Base-by-base conservation (phyloP, 2,329 filamentous ascomycete genomes). In the Fusarium equiseti region DNA sequence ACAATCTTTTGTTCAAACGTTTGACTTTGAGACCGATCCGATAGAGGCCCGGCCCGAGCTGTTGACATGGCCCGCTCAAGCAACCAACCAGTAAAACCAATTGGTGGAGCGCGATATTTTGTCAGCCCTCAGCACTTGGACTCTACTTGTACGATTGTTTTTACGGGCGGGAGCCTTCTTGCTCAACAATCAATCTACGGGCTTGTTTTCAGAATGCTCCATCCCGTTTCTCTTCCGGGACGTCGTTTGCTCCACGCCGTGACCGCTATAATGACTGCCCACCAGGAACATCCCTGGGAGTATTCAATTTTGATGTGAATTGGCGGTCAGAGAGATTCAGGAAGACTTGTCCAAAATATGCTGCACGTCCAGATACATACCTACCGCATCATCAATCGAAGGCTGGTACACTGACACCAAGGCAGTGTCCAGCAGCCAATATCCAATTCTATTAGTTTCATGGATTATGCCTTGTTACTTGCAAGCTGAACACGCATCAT, bases 251-350 rank as follows among this genome's bases (percentile, higher is more conserved):
- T 71, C 68, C 73, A 75, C 71, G 71, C 63, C 64, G 57, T 59
- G 65, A 58, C 69, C 58, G 52, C 68, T 71, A n/a, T 38, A 70
- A 65, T 59, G 50, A 57, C 57, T 35, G 51, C 54, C 46, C 66
- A 63, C 70, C 55, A 50, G 73, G 73, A 65, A 74, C 59, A 74
- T 53, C 64, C 73, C 70, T 74, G 70, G 59, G 63, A 57, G 51
- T 44, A 26, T 43, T 62, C 40, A 45, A 54, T 59, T 57, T 52
- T 45, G 53, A 46, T 76, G 78, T 80, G 81, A 85, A 85, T 81
- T 85, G 83, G 83, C 83, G 83, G 83, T 85, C 83, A 85, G 75
- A 62, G 64, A 35, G 20, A 51, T 65, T 55, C 54, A 49, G 55
- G 32, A 44, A 59, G 57, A 51, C 54, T 63, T 71, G 55, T 56